phyloP scores from a whole-genome alignment of 495 filamentous ascomycete species.

The Tuber calosporum region DNA sequence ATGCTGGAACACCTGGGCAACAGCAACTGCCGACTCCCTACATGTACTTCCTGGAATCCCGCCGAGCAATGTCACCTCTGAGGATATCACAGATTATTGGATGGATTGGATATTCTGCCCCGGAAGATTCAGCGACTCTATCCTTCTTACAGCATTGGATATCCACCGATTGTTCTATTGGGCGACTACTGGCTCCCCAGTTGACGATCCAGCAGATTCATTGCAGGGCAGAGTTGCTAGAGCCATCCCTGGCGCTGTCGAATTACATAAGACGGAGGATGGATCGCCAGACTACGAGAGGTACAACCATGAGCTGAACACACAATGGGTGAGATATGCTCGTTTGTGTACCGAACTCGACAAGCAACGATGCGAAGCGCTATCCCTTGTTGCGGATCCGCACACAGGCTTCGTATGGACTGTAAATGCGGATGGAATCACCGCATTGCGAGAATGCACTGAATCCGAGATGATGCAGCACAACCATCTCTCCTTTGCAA shows the following conservation, averaged over 20 bases:
- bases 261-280: conserved; percentile 39
- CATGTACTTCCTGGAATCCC: conserved; percentile 52
- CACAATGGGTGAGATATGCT: conserved; percentile 86
- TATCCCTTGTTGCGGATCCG: conserved; percentile 67
- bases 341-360: conserved; percentile 78
- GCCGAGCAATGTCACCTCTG: conserved; percentile 52
- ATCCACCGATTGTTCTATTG: conserved; percentile 27
- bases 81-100: conserved; percentile 60
- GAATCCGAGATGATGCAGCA: conserved; percentile 62
- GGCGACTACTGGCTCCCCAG: conserved; percentile 35
- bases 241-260: conserved; percentile 35
- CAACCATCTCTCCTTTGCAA: conserved; percentile 44
- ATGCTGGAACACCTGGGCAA: conserved; percentile 70
- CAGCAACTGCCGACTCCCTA: conserved; percentile 58
- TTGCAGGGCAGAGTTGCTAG: conserved; percentile 35
- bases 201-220: conserved; percentile 27
- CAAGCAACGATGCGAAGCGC: conserved; percentile 67
- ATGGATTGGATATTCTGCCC: conserved; percentile 71
- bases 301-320: conserved; percentile 61
- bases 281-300: conserved; percentile 65
- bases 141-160: conserved; percentile 60
- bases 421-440: conserved; percentile 68
- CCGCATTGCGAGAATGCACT: conserved; percentile 70
- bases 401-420: conserved; percentile 70
- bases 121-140: conserved; percentile 63